Evolutionary conservation across 2,329 filamentous ascomycete genomes (phyloP).

Genomic region (Xylaria sp.): DNA sequence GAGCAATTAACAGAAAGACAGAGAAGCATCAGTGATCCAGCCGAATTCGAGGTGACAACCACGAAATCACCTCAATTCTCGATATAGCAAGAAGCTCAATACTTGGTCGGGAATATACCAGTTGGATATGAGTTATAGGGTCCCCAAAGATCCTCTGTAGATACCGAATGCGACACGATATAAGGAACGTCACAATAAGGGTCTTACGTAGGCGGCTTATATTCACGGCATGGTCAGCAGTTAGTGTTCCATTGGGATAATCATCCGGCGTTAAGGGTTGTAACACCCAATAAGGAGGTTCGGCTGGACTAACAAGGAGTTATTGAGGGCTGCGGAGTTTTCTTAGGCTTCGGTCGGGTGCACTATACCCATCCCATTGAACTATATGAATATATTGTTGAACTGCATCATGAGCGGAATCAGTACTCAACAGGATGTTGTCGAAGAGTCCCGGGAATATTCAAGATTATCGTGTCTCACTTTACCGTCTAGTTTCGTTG

Average conservation of each 20-base stretch:
- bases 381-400: slow-evolving; percentile 9
- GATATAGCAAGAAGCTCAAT: slow-evolving; percentile 35
- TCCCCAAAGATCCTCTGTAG: slow-evolving; percentile 27
- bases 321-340: slow-evolving; percentile 19
- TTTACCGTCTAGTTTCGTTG: not conserved
- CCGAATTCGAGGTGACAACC: slow-evolving; percentile 45
- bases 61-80: slow-evolving; percentile 38
- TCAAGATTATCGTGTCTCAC: not conserved
- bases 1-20: slow-evolving; percentile 68
- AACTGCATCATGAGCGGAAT: not conserved
- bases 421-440: not conserved
- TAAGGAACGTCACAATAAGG: slow-evolving; percentile 15
- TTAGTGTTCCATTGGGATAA: slow-evolving; percentile 29
- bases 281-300: slow-evolving; percentile 9
- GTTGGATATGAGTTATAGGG: slow-evolving; percentile 34
- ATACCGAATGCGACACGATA: slow-evolving; percentile 31
- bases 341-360: slow-evolving; percentile 17
- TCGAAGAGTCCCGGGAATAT: not conserved
- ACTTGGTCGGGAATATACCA: slow-evolving; percentile 22
- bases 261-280: slow-evolving; percentile 31
- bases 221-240: slow-evolving; percentile 24
- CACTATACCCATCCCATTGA: slow-evolving; percentile 33
- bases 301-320: slow-evolving; percentile 24
- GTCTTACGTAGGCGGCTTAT: slow-evolving; percentile 25
- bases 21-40: slow-evolving; percentile 60